Base-by-base conservation (phyloP, 495 filamentous ascomycete species). In the Pseudotulostoma volvatum region DNA sequence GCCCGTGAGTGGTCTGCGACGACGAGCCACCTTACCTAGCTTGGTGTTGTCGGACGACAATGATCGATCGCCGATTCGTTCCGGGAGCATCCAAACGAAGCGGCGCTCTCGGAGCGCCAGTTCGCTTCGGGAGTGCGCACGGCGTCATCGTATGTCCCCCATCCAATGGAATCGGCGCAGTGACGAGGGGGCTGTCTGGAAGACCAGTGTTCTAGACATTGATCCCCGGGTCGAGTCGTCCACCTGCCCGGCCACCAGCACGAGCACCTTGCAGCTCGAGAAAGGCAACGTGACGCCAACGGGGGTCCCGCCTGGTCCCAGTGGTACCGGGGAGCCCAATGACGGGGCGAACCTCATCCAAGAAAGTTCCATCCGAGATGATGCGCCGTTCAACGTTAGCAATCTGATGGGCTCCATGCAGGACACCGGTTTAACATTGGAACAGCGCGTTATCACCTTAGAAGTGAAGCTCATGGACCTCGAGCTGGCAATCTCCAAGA, bases 401-500 rank as follows among this genome's bases (percentile, higher is more conserved):
- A 56, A 50, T 31, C 50, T 67, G 4, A 51, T 66, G 8, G 59
- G 51, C 34, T 46, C 54, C 11, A 64, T 70, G 53, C 61, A 67
- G 20, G 63, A 67, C 38, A 64, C 66, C 16, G 54, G 56, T 18
- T 49, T 63, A 7, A 66, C 65, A 1, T 39, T 70, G 1, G 68
- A 72, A 41, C 66, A 72, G 33, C 60, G 68, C 15, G 31, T 72
- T 4, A 62, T 66, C 25, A 72, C 67, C 0, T 42, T 72, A 0
- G 68, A 72, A 36, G 66, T 72, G 3, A 72, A 72, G 36, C 51
- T 72, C 28, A 70, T 72, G 43, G 68, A 72, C 25, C 52, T 72
- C 7, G 68, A 72, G 42, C 70, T 68, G 34, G 68, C 68, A 1
- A 67, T 72, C 37, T 66, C 68, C 0, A 59, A 67, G 25, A 55